Evolutionary conservation across 257 asterid species (phyloP).

Genomic region (Solanum tarapatanum): DNA sequence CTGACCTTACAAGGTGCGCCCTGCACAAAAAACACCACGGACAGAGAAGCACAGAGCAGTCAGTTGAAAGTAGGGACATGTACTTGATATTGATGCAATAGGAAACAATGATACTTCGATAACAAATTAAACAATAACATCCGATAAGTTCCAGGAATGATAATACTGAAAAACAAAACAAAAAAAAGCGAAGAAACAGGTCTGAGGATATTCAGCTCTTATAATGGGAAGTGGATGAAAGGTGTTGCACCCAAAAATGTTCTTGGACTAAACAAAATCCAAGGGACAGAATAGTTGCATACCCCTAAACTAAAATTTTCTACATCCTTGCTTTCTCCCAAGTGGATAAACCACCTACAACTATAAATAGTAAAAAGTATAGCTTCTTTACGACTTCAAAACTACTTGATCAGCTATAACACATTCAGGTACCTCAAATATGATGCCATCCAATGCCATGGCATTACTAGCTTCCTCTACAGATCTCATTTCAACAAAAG

Average conservation of each 20-base stretch:
- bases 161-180: neutral
- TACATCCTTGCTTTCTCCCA: neutral
- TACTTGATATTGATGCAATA: neutral
- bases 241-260: neutral
- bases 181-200: neutral
- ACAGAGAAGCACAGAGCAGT: neutral
- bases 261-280: neutral
- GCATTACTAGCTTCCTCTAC: slow-evolving; percentile 99
- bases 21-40: slow-evolving; percentile 19
- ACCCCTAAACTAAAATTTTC: neutral
- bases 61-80: neutral
- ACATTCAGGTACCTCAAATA: slow-evolving; percentile 60
- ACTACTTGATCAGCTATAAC: neutral
- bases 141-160: neutral
- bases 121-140: neutral
- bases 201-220: neutral
- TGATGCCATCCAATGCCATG: slow-evolving; percentile 93
- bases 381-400: neutral
- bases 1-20: slow-evolving; percentile 98
- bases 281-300: neutral
- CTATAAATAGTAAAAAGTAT: neutral
- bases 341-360: neutral
- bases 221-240: neutral
- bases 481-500: slow-evolving; percentile 97
- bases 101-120: neutral